Conservation (phyloP, 768 basidiomycete genomes). For the Neoboletus subvelutipes region DNA sequence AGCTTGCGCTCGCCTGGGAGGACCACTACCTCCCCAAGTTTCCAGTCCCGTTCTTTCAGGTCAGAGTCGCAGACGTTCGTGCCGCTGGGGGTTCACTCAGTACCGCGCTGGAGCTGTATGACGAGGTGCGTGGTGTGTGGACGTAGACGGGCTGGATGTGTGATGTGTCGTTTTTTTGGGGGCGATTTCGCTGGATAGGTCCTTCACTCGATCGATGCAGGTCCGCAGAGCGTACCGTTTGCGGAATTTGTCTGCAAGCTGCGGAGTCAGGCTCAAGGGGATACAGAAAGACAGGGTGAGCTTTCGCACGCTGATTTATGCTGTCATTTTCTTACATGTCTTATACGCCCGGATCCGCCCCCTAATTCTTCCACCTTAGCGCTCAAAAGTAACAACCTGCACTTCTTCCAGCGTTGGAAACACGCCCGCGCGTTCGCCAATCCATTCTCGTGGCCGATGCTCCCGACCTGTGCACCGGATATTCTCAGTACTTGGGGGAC, state of each 20-base stretch:
- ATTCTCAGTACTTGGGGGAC: slow-evolving; percentile 30
- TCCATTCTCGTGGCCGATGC: slow-evolving; percentile 35
- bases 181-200: slow-evolving; percentile 15
- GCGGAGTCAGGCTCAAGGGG: slow-evolving; percentile 24
- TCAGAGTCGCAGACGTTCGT: slow-evolving; percentile 33
- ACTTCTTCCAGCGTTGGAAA: slow-evolving; percentile 35
- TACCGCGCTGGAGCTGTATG: slow-evolving; percentile 30
- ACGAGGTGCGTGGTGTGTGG: slow-evolving; percentile 23
- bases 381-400: slow-evolving; percentile 20
- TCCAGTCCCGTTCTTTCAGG: slow-evolving; percentile 32
- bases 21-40: slow-evolving; percentile 33
- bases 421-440: slow-evolving; percentile 33
- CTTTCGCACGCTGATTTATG: neutral
- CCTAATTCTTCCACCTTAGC: slow-evolving; percentile 4
- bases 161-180: slow-evolving; percentile 2
- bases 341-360: too few species aligned
- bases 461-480: slow-evolving; percentile 25
- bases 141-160: neutral
- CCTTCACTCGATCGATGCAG: slow-evolving; percentile 18
- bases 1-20: slow-evolving; percentile 31
- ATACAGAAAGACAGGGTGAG: slow-evolving; percentile 30
- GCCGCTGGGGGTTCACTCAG: slow-evolving; percentile 32
- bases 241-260: slow-evolving; percentile 26
- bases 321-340: neutral
- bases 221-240: slow-evolving; percentile 21